Evolutionary conservation across 305 asterid genomes (phyloP), one percentile per base, ranked within the genome.

Genomic region (Lippia alba): DNA sequence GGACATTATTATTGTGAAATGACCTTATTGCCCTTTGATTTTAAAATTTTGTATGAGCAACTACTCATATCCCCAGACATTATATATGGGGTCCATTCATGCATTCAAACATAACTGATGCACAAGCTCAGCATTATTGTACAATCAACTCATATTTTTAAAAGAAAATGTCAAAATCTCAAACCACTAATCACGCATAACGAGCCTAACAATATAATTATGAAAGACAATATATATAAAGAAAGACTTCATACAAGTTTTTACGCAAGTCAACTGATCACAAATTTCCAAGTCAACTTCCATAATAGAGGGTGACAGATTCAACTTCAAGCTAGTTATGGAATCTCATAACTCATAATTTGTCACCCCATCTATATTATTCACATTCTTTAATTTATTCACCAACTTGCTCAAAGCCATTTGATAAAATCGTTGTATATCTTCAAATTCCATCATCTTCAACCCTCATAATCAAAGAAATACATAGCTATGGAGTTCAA

Each of bases 401-500:
- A 64, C 34, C 84, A 80, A 80, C 78, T 77, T 83, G 84, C 60
- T 50, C 56, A 32, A 3, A 17, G 15, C 51, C 19, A 2, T 69
- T 72, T 56, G 50, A 69, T 70, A 61, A 60, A 58, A 54, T 30
- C 39, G 18, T 46, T 49, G 33, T 71, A 63, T 74, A 64, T 56
- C 58, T 30, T 8, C 19, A 40, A 9, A 61, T 61, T 24, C 30
- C 30, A n/a, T 74, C 65, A 79, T 6, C 51, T 46, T 39, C 20
- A 24, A 17, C 57, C 61, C 45, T 54, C 19, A 18, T 33, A 57
- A 8, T 12, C 41, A 24, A 24, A 24, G 1, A 24, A 1, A 24
- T 24, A 24, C 30, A 24, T 14, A 17, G 24, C 14, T 4, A 87
- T 90, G 96, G 91, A 87, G 57, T 68, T 67, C 61, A 87, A 84